Evolutionary conservation across 352 stramenopile genomes (phyloP).

Genomic region (Pythium sp.): DNA sequence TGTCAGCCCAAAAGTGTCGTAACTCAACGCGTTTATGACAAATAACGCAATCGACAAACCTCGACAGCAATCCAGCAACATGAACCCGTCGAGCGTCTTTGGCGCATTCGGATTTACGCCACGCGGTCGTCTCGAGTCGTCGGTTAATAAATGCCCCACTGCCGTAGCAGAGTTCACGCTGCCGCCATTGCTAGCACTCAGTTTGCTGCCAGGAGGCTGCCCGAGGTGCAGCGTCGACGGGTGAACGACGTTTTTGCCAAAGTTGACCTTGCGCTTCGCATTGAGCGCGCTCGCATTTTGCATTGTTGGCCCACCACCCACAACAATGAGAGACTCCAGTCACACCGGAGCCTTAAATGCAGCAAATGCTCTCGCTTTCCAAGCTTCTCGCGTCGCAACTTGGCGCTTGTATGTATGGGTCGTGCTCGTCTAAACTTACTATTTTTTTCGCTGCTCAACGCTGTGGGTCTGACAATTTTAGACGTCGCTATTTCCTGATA

Average conservation of each 20-base stretch:
- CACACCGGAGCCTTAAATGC: neutral
- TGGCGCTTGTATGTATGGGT: neutral
- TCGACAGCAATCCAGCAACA: conserved; percentile 72
- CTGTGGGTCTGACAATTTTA: neutral
- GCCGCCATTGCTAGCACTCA: neutral
- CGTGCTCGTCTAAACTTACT: neutral
- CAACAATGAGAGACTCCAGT: neutral
- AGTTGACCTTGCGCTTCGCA: conserved; percentile 30
- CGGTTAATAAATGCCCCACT: neutral
- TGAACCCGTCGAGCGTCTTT: conserved; percentile 71
- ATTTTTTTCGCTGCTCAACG: neutral
- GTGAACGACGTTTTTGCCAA: conserved; percentile 25
- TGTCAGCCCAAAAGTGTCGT: neutral
- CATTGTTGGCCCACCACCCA: conserved; percentile 1
- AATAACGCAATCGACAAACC: conserved; percentile 23
- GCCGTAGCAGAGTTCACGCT: neutral
- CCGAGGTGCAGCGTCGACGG: conserved; percentile 22
- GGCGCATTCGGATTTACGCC: conserved; percentile 27
- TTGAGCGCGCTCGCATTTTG: conserved; percentile 17
- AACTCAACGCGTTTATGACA: neutral
- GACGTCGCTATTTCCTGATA: neutral
- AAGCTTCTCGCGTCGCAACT: neutral
- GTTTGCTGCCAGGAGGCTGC: neutral
- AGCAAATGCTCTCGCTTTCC: neutral
- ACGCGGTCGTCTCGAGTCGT: neutral